phyloP scores from a whole-genome alignment of 768 basidiomycete species.

The Amanita molliuscula region DNA sequence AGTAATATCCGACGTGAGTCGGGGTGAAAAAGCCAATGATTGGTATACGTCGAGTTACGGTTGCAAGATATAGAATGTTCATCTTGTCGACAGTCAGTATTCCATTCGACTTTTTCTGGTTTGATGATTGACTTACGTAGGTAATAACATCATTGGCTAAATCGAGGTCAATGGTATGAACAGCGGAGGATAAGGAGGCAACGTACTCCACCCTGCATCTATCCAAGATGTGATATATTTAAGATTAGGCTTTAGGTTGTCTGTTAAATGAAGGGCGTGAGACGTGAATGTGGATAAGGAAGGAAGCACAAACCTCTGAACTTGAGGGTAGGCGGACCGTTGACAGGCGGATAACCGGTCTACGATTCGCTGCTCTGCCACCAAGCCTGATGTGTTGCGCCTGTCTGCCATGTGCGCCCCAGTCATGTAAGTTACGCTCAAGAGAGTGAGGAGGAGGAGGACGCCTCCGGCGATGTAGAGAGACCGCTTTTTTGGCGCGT shows the following conservation, averaged over 20 bases:
- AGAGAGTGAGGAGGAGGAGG: slow-evolving; percentile 20
- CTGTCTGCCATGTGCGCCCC: not conserved
- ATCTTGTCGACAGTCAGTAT: slow-evolving; percentile 17
- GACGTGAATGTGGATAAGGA: not conserved
- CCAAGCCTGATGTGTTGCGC: not conserved
- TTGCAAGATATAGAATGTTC: slow-evolving; percentile 49
- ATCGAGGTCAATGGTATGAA: not conserved
- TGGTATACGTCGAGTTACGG: slow-evolving; percentile 50
- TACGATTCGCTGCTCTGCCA: not conserved
- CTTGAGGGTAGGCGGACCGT: slow-evolving; percentile 42
- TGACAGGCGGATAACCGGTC: slow-evolving; percentile 11
- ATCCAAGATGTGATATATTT: slow-evolving; percentile 69
- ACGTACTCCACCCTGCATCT: slow-evolving; percentile 70
- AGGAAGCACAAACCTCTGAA: slow-evolving; percentile 38
- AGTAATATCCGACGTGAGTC: slow-evolving; percentile 39
- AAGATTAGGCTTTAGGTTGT: slow-evolving; percentile 49
- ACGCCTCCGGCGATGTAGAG: slow-evolving; percentile 17
- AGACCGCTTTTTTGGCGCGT: not conserved
- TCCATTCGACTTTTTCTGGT: not conserved
- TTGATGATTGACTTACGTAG: slow-evolving; percentile 29
- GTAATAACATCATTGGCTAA: slow-evolving; percentile 75
- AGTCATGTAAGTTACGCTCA: slow-evolving; percentile 10
- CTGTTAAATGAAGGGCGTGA: slow-evolving; percentile 19
- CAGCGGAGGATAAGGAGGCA: not conserved
- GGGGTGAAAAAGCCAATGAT: slow-evolving; percentile 50